These are phyloP conservation scores for Lipomyces sp. DNA, from an alignment of 805 yeast genomes.

Conservation along the genomic window DNA sequence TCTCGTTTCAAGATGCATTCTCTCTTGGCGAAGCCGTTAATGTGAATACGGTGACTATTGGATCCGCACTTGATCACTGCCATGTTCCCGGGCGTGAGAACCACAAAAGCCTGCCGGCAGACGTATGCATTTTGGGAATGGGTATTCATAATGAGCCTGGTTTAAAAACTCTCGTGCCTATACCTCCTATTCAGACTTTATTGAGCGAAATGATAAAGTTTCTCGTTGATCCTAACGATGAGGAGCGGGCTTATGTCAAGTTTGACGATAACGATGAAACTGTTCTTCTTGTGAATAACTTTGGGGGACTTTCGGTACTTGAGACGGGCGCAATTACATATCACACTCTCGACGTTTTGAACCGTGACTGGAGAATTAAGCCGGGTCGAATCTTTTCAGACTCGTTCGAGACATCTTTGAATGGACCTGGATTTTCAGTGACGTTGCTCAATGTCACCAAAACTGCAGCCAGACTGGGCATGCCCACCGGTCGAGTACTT, in stretches of 20 bases:
- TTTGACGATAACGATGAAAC: constrained; percentile 64
- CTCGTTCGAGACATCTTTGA: constrained; percentile 80
- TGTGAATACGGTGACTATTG: constrained; percentile 73
- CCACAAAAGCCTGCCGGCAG: constrained; percentile 50
- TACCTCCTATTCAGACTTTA: constrained; percentile 67
- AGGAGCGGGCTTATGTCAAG: constrained; percentile 76
- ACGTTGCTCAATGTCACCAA: constrained; percentile 69
- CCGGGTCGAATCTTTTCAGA: constrained; percentile 74
- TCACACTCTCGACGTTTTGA: constrained; percentile 10
- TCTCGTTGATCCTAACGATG: constrained; percentile 59
- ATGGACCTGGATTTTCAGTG: constrained; percentile 90
- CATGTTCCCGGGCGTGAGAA: constrained; percentile 76
- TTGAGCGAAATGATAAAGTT: constrained; percentile 56
- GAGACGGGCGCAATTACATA: constrained; percentile 55
- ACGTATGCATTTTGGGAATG: constrained; percentile 85
- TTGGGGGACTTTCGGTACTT: constrained; percentile 84
- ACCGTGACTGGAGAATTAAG: constrained; percentile 50
- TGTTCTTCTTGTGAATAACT: constrained; percentile 70
- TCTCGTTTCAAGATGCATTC: constrained; percentile 52
- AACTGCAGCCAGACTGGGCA: constrained; percentile 9
- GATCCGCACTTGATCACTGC: constrained; percentile 85
- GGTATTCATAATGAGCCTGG: constrained; percentile 98
- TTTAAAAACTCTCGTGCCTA: constrained; percentile 56
- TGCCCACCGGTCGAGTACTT: constrained; percentile 7
- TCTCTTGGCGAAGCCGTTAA: constrained; percentile 59